A percentile compares a stretch with the other conserved stretches of the same genome.
Evolutionary conservation across 2,329 filamentous ascomycete species (phyloP).

Genomic region (Elsinoe arachidis): DNA sequence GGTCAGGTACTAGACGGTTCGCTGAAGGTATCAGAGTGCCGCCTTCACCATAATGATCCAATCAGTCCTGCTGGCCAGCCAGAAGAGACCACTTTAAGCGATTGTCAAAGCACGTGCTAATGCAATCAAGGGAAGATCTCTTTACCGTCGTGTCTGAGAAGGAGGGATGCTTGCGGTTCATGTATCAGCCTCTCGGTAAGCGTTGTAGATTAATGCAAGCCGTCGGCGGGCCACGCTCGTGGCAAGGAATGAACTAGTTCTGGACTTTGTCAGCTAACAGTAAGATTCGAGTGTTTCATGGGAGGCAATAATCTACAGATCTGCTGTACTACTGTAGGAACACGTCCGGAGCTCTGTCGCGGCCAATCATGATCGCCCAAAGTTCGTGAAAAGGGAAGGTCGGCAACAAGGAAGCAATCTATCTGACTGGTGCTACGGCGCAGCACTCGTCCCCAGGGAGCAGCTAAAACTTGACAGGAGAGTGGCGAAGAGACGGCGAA

Average conservation of each 20-base stretch:
- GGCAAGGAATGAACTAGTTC: not conserved
- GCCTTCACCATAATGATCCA: too few relatives aligned
- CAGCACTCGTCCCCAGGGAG: not conserved
- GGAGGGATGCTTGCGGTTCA: too few relatives aligned
- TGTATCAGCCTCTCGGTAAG: too few relatives aligned
- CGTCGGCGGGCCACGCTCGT: too few relatives aligned
- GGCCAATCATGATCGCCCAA: not conserved
- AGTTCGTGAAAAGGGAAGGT: not conserved
- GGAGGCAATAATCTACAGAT: not conserved
- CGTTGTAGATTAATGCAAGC: too few relatives aligned
- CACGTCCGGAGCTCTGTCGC: not conserved
- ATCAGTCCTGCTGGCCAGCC: too few relatives aligned
- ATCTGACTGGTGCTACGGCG: not conserved
- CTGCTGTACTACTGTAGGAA: not conserved
- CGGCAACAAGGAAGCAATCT: not conserved
- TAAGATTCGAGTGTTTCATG: not conserved
- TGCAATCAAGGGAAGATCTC: too few relatives aligned
- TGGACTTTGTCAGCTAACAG: not conserved
- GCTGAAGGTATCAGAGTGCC: too few relatives aligned
- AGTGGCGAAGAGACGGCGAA: not conserved
- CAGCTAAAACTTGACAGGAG: not conserved
- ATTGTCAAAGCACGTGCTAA: too few relatives aligned
- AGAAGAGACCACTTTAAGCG: too few relatives aligned
- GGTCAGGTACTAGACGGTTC: not conserved
- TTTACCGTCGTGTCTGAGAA: too few relatives aligned